phyloP scores from a whole-genome alignment of 106 monocot genomes.

The Triglochin maritima region DNA sequence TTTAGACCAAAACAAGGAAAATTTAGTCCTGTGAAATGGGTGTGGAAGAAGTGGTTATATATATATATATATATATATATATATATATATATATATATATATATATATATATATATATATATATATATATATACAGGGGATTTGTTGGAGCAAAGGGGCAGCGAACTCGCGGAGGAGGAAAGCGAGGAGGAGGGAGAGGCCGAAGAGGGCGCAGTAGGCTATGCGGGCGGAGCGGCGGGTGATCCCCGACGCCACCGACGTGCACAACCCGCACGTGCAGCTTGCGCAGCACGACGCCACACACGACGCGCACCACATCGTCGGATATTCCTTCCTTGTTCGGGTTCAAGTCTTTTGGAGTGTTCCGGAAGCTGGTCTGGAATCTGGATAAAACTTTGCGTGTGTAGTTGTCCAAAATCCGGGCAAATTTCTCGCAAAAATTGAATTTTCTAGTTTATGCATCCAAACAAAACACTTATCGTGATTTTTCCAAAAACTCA shows the following conservation, averaged over 20 bases:
- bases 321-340: too few relatives aligned
- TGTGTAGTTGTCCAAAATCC: too few relatives aligned
- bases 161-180: slow-evolving; percentile 36
- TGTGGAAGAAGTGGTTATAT: background rate
- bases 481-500: too few relatives aligned
- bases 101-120: too few relatives aligned
- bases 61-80: too few relatives aligned
- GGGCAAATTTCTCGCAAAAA: too few relatives aligned
- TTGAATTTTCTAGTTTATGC: too few relatives aligned
- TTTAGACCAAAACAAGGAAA: background rate
- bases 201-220: slow-evolving; percentile 40
- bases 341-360: too few relatives aligned
- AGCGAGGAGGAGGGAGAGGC: slow-evolving; percentile 25
- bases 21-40: background rate
- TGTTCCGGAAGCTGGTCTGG: too few relatives aligned
- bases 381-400: too few relatives aligned
- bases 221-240: slow-evolving; percentile 30
- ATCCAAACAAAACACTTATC: too few relatives aligned
- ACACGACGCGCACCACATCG: slow-evolving; percentile 39
- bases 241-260: slow-evolving; percentile 23
- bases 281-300: slow-evolving; percentile 34
- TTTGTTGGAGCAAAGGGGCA: slow-evolving; percentile 26
- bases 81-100: too few relatives aligned
- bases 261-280: slow-evolving; percentile 36
- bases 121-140: slow-evolving; percentile 28